phyloP scores from a whole-genome alignment of 225 moss, liverwort and hornwort genomes.

The Anthoceros angustus region DNA sequence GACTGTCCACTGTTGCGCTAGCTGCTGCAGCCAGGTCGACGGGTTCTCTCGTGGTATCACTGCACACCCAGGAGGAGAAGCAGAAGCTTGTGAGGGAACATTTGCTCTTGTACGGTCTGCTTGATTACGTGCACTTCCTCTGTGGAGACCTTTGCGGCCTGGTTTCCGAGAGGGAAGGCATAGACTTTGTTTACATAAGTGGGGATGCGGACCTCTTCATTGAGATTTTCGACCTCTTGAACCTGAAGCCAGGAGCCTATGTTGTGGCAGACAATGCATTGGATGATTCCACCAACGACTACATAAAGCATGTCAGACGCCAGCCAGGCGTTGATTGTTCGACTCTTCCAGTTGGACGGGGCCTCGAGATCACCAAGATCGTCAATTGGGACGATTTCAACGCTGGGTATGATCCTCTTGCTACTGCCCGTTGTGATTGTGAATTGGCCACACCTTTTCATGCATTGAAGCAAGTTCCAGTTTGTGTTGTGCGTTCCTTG shows the following conservation, averaged over 20 bases:
- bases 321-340: conserved; percentile 73
- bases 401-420: conserved; percentile 29
- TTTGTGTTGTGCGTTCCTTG: neutral
- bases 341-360: conserved; percentile 57
- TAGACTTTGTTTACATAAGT: conserved; percentile 48
- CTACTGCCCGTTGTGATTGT: neutral
- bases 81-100: conserved; percentile 36
- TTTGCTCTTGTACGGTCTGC: conserved; percentile 32
- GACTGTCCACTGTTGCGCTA: conserved; percentile 48
- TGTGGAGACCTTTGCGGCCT: conserved; percentile 40
- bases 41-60: conserved; percentile 32
- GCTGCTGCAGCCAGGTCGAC: conserved; percentile 59
- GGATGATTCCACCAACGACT: conserved; percentile 59
- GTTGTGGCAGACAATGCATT: conserved; percentile 66
- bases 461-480: neutral
- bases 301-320: conserved; percentile 66
- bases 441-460: neutral
- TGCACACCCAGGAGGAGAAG: conserved; percentile 43
- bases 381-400: conserved; percentile 49
- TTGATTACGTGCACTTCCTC: conserved; percentile 40
- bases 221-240: conserved; percentile 59
- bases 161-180: conserved; percentile 41
- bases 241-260: conserved; percentile 58
- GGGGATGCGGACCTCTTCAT: conserved; percentile 53
- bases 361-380: conserved; percentile 69